Conservation (phyloP, 176 grass and related monocot genomes). For the Olyra latifolia region DNA sequence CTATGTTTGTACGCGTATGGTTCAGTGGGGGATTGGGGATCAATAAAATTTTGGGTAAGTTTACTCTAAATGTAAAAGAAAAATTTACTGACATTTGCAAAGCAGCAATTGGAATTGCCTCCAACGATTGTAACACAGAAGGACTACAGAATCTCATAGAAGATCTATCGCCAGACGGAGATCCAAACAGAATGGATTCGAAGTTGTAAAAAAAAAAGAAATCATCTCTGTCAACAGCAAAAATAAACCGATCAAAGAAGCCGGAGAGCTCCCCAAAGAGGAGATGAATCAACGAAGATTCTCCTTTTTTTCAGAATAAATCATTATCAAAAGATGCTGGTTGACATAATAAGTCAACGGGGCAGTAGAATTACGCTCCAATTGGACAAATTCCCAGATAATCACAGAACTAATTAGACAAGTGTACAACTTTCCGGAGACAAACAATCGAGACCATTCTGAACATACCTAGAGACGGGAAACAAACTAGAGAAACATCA, state of each 20-base stretch:
- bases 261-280: not conserved
- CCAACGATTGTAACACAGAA: not conserved
- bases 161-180: not conserved
- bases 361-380: not conserved
- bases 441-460: not conserved
- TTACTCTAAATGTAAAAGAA: not conserved
- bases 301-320: not conserved
- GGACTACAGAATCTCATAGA: not conserved
- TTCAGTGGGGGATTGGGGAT: not conserved
- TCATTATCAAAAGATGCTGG: not conserved
- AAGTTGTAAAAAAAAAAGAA: not conserved
- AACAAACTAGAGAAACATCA: not conserved
- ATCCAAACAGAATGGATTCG: slow-evolving; percentile 5
- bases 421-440: not conserved
- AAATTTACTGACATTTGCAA: not conserved
- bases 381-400: not conserved
- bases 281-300: not conserved
- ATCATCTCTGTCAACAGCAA: not conserved
- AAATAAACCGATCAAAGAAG: not conserved
- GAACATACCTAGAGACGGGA: not conserved
- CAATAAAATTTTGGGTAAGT: not conserved
- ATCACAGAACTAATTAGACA: not conserved
- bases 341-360: not conserved
- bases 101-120: slow-evolving; percentile 10
- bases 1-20: slow-evolving; percentile 2